Base-by-base conservation (phyloP, 352 stramenopile genomes). In the Phytophthora agathidicida region DNA sequence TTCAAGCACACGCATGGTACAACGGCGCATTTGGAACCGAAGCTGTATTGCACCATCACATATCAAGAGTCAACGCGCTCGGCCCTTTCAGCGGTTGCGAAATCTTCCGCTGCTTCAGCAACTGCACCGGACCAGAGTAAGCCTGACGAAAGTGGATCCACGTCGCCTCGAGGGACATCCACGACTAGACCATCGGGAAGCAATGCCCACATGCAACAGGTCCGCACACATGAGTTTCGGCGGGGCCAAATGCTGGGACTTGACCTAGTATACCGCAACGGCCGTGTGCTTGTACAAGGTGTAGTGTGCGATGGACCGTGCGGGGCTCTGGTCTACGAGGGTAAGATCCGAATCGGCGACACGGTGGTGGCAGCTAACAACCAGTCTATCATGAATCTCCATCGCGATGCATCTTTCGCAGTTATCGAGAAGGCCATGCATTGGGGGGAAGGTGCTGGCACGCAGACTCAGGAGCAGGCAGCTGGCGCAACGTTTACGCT, bases 1-100 rank as follows among this genome's bases (percentile, higher is more conserved):
- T 78, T 71, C 41, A 72, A 71, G 30, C 56, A 62, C 38, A 60
- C 52, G n/a, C 65, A 70, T 31, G 47, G 53, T 8, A 66, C 63
- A 31, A 72, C 31, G 0, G 59, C 72, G 13, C 41, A 63, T 39
- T 27, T 69, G 1, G 77, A 88, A 16, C 84, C 69, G 3, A 93
- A 91, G 43, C 68, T 93, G 6, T 95, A 95, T 52, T 95, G 83
- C 55, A 93, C 86, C 2, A 81, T 95, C 22, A 89, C 76, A 26
- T 93, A 87, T 48, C 71, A 83, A 46, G 68, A 91, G 28, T 89
- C 86, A 28, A 95, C 86, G 1, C 80, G 86, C 6, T 92, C 80
- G 7, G 85, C 86, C 5, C 60, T 83, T 17, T 89, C 86, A 23
- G 86, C 80, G 2, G 68, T 91, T 20, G 77, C 81, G 0, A 91